Evolutionary conservation across 139 green algal species (phyloP).

Genomic region (Chlorella sp.): DNA sequence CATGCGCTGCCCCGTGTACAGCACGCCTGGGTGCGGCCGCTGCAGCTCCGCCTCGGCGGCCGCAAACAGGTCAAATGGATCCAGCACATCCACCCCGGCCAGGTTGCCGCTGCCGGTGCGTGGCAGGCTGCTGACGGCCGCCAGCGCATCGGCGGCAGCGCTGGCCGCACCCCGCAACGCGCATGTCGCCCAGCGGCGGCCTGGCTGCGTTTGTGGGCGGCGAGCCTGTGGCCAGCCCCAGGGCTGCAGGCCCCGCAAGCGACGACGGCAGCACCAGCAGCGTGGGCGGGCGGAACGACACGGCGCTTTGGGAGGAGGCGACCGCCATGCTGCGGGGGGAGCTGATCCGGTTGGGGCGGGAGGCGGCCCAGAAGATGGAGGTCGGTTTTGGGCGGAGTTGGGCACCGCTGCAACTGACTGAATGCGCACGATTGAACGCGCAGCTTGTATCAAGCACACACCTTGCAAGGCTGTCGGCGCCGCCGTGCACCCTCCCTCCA

Average conservation of each 20-base stretch:
- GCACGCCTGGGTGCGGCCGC: conserved; percentile 17
- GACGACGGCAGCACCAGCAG: neutral
- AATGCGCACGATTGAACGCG: too few relatives aligned
- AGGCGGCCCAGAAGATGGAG: conserved; percentile 28
- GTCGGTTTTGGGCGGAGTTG: neutral
- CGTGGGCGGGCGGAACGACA: conserved; percentile 3
- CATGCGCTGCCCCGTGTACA: conserved; percentile 27
- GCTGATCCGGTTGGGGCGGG: conserved; percentile 33
- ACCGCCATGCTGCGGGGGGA: conserved; percentile 39
- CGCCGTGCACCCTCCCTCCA: too few relatives aligned
- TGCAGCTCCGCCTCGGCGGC: neutral
- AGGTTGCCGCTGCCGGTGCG: too few relatives aligned
- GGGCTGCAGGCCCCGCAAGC: neutral
- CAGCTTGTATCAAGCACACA: too few relatives aligned
- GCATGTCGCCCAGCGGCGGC: too few relatives aligned
- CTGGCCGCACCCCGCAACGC: too few relatives aligned
- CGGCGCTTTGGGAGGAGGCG: conserved; percentile 35
- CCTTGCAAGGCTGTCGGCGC: too few relatives aligned
- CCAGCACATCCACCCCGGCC: neutral
- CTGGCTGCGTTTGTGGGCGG: too few relatives aligned
- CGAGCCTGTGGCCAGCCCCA: neutral
- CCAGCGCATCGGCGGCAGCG: neutral
- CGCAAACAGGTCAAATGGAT: neutral
- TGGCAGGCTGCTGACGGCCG: neutral
- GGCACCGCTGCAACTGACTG: neutral